A percentile compares a stretch with the other conserved stretches of the same genome.
Conservation (phyloP, 2,329 filamentous ascomycete species). For the Pseudocercospora fuligena region DNA sequence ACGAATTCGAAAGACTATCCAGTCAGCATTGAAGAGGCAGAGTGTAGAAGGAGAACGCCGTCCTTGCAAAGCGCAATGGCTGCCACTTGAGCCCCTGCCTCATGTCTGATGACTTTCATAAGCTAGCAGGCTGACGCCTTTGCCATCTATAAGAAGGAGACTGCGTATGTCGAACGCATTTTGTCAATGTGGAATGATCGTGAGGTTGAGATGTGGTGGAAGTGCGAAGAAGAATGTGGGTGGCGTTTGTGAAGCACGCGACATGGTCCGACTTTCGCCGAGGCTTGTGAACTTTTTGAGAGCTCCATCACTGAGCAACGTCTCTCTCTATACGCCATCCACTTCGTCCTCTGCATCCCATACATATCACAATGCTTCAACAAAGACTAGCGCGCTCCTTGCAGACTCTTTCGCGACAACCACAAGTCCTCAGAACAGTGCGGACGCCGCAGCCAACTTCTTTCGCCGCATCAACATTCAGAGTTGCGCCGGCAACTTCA, state of each 20-base stretch:
- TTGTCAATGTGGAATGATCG: neutral
- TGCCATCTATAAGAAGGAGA: too few relatives aligned
- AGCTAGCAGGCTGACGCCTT: too few relatives aligned
- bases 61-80: too few relatives aligned
- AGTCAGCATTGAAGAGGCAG: too few relatives aligned
- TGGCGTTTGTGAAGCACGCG: constrained; percentile 3
- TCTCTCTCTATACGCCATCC: neutral
- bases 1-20: neutral
- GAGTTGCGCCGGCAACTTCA: constrained; percentile 37
- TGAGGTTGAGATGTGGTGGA: neutral
- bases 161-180: neutral
- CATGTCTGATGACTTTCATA: too few relatives aligned
- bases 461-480: constrained; percentile 30
- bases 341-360: constrained; percentile 14
- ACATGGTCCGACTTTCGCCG: constrained; percentile 1
- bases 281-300: neutral
- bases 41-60: too few relatives aligned
- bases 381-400: constrained; percentile 56
- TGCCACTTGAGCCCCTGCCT: too few relatives aligned
- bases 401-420: constrained; percentile 43
- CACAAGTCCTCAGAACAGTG: constrained; percentile 29
- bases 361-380: constrained; percentile 51
- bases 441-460: constrained; percentile 37
- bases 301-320: neutral
- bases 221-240: neutral